These are phyloP conservation scores for Capronia epimyces DNA, from an alignment of 2,329 filamentous ascomycete genomes.

Conservation along the genomic window DNA sequence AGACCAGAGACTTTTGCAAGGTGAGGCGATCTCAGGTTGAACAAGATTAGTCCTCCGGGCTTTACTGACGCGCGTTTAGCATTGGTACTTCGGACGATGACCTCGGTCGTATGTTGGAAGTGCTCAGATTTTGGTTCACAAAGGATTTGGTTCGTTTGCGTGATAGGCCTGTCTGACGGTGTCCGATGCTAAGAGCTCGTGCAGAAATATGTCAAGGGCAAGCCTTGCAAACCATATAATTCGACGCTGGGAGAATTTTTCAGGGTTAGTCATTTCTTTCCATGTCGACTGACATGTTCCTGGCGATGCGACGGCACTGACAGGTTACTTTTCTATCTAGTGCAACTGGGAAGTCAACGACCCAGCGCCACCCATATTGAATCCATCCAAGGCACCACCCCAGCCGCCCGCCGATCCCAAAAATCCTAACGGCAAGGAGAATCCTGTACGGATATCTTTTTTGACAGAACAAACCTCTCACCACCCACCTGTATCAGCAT, in stretches of 20 bases:
- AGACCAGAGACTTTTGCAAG: conserved; percentile 81
- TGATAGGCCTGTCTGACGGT: background rate
- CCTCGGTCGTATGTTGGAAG: conserved; percentile 88
- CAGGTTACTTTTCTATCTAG: conserved; percentile 39
- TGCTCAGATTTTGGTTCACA: conserved; percentile 95
- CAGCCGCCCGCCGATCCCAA: conserved; percentile 35
- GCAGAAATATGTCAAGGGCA: conserved; percentile 94
- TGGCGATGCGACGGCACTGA: conserved; percentile 4
- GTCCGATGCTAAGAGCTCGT: conserved; percentile 9
- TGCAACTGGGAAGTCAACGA: conserved; percentile 95
- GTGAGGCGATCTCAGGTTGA: conserved; percentile 36
- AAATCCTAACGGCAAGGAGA: conserved; percentile 31
- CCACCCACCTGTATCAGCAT: conserved; percentile 94
- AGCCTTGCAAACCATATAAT: conserved; percentile 98
- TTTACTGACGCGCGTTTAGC: conserved; percentile 44
- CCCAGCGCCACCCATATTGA: conserved; percentile 59
- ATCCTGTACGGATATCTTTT: conserved; percentile 75
- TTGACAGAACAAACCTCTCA: conserved; percentile 97
- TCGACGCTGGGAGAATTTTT: conserved; percentile 97
- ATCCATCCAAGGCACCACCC: conserved; percentile 32
- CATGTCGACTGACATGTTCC: too few species aligned
- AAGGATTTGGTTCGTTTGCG: conserved; percentile 66
- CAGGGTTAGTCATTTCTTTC: conserved; percentile 55
- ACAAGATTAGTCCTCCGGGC: background rate
- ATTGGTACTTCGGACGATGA: conserved; percentile 86